phyloP scores from a whole-genome alignment of 805 yeast genomes.

The Pichia heedii region DNA sequence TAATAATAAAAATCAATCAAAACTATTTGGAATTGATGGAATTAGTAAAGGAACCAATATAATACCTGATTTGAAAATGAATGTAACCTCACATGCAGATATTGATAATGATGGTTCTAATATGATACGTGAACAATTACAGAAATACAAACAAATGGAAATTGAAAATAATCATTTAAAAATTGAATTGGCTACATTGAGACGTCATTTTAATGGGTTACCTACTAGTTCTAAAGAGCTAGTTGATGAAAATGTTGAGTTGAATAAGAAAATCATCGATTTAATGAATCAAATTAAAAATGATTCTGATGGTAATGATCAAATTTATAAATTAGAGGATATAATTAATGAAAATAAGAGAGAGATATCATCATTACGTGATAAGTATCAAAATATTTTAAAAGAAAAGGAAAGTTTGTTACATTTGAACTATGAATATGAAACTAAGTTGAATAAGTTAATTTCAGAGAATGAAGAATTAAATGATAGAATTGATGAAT shows the following conservation, averaged over 20 bases:
- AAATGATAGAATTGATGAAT: constrained; percentile 1
- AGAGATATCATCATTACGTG: neutral
- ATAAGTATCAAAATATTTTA: neutral
- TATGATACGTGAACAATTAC: constrained; percentile 21
- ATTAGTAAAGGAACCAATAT: constrained; percentile 19
- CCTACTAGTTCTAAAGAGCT: constrained; percentile 33
- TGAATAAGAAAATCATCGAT: constrained; percentile 8
- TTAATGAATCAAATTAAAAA: neutral
- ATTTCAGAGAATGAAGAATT: constrained; percentile 1
- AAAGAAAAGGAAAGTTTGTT: constrained; percentile 5
- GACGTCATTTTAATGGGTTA: constrained; percentile 31
- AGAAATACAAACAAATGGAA: constrained; percentile 22
- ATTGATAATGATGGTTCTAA: constrained; percentile 13
- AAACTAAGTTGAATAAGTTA: constrained; percentile 2
- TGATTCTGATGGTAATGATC: neutral
- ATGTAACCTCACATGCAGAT: neutral
- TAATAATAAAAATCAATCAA: neutral
- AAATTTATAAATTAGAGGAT: neutral
- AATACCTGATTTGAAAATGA: constrained; percentile 17
- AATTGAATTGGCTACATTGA: constrained; percentile 33
- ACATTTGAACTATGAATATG: constrained; percentile 1
- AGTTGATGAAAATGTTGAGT: constrained; percentile 15
- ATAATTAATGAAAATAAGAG: neutral
- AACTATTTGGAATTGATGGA: constrained; percentile 11
- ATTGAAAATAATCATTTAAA: constrained; percentile 37